Conservation (phyloP, 306 rosid species). For the Quercus mongolica region DNA sequence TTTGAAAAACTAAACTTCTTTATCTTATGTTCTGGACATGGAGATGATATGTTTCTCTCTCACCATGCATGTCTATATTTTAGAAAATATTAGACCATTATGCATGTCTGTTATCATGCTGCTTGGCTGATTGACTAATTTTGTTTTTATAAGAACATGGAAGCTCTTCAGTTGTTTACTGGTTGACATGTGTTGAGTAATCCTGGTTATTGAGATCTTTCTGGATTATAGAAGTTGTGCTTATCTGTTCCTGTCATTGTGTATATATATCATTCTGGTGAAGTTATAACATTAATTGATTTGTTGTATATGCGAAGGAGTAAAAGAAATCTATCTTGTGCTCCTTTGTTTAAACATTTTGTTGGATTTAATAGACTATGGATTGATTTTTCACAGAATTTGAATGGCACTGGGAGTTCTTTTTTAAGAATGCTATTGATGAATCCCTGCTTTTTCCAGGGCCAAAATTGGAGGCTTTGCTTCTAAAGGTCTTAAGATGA, state of each 20-base stretch:
- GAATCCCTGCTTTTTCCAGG: slow-evolving; percentile 41
- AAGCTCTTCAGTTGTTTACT: background rate
- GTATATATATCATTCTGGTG: background rate
- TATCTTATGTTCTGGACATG: background rate
- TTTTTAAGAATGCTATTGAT: slow-evolving; percentile 28
- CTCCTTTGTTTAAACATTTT: background rate
- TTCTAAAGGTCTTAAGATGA: slow-evolving; percentile 36
- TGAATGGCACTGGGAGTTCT: slow-evolving; percentile 5
- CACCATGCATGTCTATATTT: background rate
- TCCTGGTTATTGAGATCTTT: background rate
- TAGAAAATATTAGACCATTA: background rate
- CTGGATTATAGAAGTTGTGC: background rate
- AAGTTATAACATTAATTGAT: background rate
- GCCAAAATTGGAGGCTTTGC: slow-evolving; percentile 51
- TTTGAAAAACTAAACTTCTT: background rate
- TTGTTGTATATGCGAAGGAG: background rate
- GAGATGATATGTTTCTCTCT: background rate
- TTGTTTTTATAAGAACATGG: background rate
- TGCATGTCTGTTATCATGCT: background rate
- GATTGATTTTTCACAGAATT: slow-evolving; percentile 8
- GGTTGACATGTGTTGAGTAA: background rate
- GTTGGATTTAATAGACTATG: background rate
- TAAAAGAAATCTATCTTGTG: background rate
- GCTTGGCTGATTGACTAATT: background rate
- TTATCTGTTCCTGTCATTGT: background rate